phyloP scores from a whole-genome alignment of 116 monocot species.

The Trichopus zeylanicus region DNA sequence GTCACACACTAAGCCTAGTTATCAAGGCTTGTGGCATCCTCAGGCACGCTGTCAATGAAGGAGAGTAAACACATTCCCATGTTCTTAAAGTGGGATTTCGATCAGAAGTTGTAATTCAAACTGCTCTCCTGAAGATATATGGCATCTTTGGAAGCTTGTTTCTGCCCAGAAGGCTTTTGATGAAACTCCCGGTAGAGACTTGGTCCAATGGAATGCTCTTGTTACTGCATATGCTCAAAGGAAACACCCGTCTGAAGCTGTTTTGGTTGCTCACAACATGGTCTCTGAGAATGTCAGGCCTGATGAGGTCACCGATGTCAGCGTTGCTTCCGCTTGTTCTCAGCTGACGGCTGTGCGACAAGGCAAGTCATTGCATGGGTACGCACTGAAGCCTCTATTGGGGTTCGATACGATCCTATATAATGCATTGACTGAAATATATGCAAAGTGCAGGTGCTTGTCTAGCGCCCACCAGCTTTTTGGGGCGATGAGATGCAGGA shows the following conservation, averaged over 20 bases:
- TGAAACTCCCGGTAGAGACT: constrained; percentile 30
- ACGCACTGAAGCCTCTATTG: constrained; percentile 7
- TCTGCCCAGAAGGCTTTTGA: constrained; percentile 25
- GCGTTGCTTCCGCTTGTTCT: constrained; percentile 10
- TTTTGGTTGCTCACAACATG: constrained; percentile 9
- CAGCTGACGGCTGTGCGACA: constrained; percentile 4
- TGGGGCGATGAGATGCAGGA: constrained; percentile 8
- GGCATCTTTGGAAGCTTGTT: constrained; percentile 1
- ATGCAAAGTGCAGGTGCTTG: constrained; percentile 3
- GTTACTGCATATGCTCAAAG: constrained; percentile 13
- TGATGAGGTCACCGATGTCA: constrained; percentile 10
- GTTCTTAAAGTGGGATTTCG: constrained; percentile 19
- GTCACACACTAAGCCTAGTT: constrained; percentile 17
- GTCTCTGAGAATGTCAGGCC: constrained; percentile 4
- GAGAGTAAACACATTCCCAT: constrained; percentile 7
- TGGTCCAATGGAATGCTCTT: constrained; percentile 31
- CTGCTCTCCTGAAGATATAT: constrained; percentile 22
- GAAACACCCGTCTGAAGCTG: constrained; percentile 2
- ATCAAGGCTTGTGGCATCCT: constrained; percentile 14
- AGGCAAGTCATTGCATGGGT: constrained; percentile 14
- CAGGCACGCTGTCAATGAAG: neutral
- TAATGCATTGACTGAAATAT: constrained; percentile 8
- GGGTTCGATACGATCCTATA: neutral
- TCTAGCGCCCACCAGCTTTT: constrained; percentile 5
- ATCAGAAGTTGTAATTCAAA: constrained; percentile 13